Evolutionary conservation across 148 eudicot genomes (phyloP).

Genomic region (Persicaria maculosa): DNA sequence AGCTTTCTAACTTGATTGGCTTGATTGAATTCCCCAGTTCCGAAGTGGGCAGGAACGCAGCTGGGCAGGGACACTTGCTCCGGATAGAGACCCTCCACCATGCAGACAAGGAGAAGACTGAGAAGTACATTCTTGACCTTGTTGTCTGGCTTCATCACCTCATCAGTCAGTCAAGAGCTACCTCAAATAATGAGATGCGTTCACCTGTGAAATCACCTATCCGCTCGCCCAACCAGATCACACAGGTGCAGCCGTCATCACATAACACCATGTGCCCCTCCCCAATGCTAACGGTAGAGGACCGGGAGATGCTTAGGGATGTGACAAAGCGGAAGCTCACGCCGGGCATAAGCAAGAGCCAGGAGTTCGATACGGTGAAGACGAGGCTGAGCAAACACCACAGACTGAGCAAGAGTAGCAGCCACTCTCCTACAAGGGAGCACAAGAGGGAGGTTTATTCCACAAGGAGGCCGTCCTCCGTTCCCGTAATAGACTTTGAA

Average conservation of each 20-base stretch:
- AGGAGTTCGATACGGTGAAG: constrained; percentile 65
- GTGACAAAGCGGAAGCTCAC: constrained; percentile 79
- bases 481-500: constrained; percentile 72
- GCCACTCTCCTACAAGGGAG: constrained; percentile 70
- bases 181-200: constrained; percentile 30
- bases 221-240: constrained; percentile 66
- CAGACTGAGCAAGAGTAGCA: constrained; percentile 78
- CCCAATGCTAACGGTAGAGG: constrained; percentile 66
- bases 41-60: constrained; percentile 49
- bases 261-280: constrained; percentile 44
- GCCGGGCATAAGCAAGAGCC: constrained; percentile 96
- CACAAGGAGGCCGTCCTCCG: constrained; percentile 59
- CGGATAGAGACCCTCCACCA: constrained; percentile 86
- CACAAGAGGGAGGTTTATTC: constrained; percentile 51
- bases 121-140: constrained; percentile 74
- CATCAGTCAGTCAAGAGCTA: constrained; percentile 54
- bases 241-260: constrained; percentile 27
- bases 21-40: constrained; percentile 34
- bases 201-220: constrained; percentile 85
- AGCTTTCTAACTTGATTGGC: neutral
- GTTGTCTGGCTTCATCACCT: constrained; percentile 89
- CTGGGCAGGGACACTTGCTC: constrained; percentile 66
- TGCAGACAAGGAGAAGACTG: constrained; percentile 84
- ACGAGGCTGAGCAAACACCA: constrained; percentile 56
- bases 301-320: constrained; percentile 75